Evolutionary conservation across 2,329 filamentous ascomycete genomes (phyloP).

Genomic region (Rhytidhysteron rufulum): DNA sequence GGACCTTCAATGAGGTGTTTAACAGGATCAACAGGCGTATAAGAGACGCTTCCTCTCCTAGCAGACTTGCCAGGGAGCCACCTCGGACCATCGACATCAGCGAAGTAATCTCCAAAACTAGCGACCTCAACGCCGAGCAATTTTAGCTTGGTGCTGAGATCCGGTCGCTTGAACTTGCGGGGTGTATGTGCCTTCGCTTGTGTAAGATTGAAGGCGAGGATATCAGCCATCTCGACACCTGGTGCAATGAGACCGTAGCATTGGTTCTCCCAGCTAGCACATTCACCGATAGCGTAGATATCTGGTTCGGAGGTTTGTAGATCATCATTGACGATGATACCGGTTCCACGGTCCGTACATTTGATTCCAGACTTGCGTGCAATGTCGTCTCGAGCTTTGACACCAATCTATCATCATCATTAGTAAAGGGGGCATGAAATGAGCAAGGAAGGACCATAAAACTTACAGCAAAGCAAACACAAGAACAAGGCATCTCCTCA

Average conservation of each 20-base stretch:
- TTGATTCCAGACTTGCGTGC: conserved; percentile 66
- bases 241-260: conserved; percentile 87
- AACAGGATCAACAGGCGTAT: conserved; percentile 42
- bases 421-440: no score
- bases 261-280: conserved; percentile 82
- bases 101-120: conserved; percentile 91
- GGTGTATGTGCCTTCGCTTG: conserved; percentile 69
- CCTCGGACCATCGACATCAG: conserved; percentile 77
- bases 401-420: conserved; percentile 58
- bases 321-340: conserved; percentile 65
- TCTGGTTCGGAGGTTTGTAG: conserved; percentile 67
- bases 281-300: conserved; percentile 87
- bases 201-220: conserved; percentile 86
- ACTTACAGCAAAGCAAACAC: conserved; percentile 74
- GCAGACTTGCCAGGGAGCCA: conserved; percentile 60
- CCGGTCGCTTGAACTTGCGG: conserved; percentile 72
- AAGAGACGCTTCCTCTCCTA: conserved; percentile 40
- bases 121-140: conserved; percentile 86
- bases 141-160: conserved; percentile 89
- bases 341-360: conserved; percentile 68
- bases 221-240: conserved; percentile 88
- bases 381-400: conserved; percentile 75
- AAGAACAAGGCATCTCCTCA: conserved; percentile 70
- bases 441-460: no score
- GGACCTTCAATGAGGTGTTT: conserved; percentile 54